phyloP scores from a whole-genome alignment of 495 filamentous ascomycete genomes.

The Penicillium tannophilum region DNA sequence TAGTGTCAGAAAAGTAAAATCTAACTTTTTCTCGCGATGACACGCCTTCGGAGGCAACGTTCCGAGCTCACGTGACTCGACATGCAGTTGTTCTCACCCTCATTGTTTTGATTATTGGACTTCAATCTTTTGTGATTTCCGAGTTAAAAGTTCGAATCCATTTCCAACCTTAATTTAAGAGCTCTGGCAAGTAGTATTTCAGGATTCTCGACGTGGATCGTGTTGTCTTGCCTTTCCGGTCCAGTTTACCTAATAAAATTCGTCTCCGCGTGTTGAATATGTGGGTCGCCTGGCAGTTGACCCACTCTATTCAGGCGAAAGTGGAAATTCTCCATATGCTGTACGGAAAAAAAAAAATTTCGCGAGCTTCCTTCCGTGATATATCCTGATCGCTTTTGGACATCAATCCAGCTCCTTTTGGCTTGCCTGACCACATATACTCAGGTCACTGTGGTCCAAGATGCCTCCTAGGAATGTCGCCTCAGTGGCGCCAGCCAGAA shows the following conservation, averaged over 20 bases:
- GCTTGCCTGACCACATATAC: background rate
- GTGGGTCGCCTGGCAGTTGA: conserved; percentile 5
- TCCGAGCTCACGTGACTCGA: too few species aligned
- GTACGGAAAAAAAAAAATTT: conserved; percentile 7
- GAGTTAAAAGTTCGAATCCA: too few species aligned
- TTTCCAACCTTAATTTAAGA: background rate
- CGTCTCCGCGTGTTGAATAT: conserved; percentile 16
- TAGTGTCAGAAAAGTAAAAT: too few species aligned
- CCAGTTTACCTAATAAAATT: conserved; percentile 30
- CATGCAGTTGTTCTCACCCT: too few species aligned
- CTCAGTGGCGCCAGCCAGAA: conserved; percentile 4
- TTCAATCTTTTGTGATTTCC: too few species aligned
- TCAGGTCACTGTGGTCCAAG: conserved; percentile 5
- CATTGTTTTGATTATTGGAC: too few species aligned
- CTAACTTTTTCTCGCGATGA: too few species aligned
- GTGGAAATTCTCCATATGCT: conserved; percentile 20
- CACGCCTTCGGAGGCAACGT: too few species aligned
- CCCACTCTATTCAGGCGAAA: conserved; percentile 26
- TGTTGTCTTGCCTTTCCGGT: conserved; percentile 17
- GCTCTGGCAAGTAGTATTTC: background rate
- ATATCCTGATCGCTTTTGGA: background rate
- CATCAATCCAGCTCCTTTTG: background rate
- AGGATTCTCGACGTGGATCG: background rate
- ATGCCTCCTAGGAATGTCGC: conserved; percentile 23
- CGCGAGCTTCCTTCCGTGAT: background rate